Evolutionary conservation across 805 yeast genomes (phyloP), one percentile per base, ranked within the genome.

Genomic region (Candida gorgasii): DNA sequence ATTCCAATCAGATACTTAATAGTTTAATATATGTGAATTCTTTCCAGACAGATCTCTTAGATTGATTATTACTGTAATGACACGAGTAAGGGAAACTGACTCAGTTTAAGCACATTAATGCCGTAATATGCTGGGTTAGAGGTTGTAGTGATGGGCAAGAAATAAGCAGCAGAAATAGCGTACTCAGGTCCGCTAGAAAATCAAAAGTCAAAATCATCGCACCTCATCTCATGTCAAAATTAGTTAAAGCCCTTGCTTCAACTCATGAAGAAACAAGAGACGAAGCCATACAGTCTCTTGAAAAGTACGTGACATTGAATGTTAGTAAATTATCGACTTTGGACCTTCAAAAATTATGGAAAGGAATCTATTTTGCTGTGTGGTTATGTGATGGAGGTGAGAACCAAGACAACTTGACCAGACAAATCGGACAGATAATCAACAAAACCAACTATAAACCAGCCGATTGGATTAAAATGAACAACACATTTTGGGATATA

Each of bases 1-100:
- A 90, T 90, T 59, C 97, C 97, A 62, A 89, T 90, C 73, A 86
- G 97, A 76, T 90, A 89, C 72, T 82, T 89, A 73, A 88, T 90
- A 71, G 97, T 89, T 55, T 89, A 75, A 75, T 29, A 24, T 22
- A 35, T 35, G 22, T 11, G 19, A 13, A n/a, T n/a, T n/a, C n/a
- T n/a, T n/a, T n/a, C n/a, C n/a, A n/a, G n/a, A n/a, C n/a, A n/a
- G n/a, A n/a, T n/a, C n/a, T n/a, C n/a, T n/a, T n/a, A n/a, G n/a
- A n/a, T n/a, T n/a, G n/a, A n/a, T n/a, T 13, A 29, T 17, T 30
- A 13, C n/a, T 16, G 33, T 8, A 30, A 15, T 13, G n/a, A n/a
- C n/a, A 28, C 13, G n/a, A n/a, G n/a, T n/a, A n/a, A n/a, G n/a
- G n/a, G n/a, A n/a, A n/a, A n/a, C n/a, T n/a, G n/a, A n/a, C n/a